phyloP scores from a whole-genome alignment of 495 filamentous ascomycete genomes.

The Achaetomiella virescens region DNA sequence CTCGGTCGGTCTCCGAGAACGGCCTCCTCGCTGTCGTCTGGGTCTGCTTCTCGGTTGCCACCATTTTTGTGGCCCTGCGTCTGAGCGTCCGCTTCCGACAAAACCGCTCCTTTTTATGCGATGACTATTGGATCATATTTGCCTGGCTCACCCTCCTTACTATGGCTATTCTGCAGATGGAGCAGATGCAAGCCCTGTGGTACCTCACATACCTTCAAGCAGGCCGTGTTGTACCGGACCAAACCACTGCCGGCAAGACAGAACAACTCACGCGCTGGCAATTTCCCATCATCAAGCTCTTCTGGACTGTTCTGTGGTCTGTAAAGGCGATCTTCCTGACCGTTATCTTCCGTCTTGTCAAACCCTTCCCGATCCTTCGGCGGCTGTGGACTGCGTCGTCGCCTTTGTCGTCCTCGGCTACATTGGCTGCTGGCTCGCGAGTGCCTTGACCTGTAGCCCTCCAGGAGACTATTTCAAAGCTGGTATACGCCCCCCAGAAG shows the following conservation, averaged over 20 bases:
- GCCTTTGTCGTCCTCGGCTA: background rate
- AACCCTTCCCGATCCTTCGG: constrained; percentile 2
- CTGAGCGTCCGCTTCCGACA: background rate
- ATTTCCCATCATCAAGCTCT: constrained; percentile 11
- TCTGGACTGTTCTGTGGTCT: constrained; percentile 3
- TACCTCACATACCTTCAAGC: constrained; percentile 1
- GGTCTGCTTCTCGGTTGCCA: constrained; percentile 1
- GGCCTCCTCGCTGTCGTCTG: constrained; percentile 7
- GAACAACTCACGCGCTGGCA: constrained; percentile 8
- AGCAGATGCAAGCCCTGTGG: background rate
- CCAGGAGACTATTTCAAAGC: background rate
- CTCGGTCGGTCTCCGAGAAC: background rate
- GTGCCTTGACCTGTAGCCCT: constrained; percentile 1
- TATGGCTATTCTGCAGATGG: constrained; percentile 3
- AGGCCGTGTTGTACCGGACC: background rate
- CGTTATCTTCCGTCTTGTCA: constrained; percentile 8
- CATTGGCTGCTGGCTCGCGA: constrained; percentile 1
- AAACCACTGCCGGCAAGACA: background rate
- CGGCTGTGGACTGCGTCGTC: constrained; percentile 4
- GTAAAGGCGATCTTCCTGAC: constrained; percentile 6
- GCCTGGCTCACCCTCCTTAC: background rate
- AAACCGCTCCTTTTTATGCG: background rate
- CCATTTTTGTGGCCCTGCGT: background rate
- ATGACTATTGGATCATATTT: constrained; percentile 2
- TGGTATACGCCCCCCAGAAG: background rate